phyloP scores from a whole-genome alignment of 169 alveolate species.

The Perkinsus olseni region DNA sequence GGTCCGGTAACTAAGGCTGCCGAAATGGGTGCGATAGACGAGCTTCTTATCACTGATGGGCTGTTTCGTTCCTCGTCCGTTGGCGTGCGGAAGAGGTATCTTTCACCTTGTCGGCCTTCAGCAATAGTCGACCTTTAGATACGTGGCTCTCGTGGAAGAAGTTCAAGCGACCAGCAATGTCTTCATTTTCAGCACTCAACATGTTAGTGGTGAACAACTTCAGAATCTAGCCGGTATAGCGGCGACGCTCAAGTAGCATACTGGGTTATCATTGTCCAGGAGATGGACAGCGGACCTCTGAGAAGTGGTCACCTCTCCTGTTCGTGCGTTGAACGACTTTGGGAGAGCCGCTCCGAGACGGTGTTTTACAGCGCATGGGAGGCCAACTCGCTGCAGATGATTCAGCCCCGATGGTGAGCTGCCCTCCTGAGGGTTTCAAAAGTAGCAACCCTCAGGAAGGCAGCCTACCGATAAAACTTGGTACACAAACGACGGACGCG shows the following conservation, averaged over 20 bases:
- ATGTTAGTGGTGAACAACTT: neutral
- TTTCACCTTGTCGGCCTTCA: neutral
- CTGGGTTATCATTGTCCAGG: too few relatives aligned
- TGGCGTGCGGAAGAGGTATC: neutral
- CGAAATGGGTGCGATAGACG: conserved; percentile 1
- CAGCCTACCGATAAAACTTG: too few relatives aligned
- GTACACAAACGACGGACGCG: neutral
- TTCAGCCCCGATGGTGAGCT: too few relatives aligned
- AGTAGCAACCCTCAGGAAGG: too few relatives aligned
- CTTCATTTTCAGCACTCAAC: neutral
- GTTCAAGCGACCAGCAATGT: neutral
- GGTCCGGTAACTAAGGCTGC: neutral
- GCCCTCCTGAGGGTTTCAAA: too few relatives aligned
- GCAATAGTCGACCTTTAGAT: neutral
- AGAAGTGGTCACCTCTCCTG: neutral
- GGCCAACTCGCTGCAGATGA: too few relatives aligned
- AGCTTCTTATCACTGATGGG: neutral
- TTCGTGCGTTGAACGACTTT: neutral
- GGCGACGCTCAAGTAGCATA: neutral
- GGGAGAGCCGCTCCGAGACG: too few relatives aligned
- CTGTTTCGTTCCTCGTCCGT: neutral
- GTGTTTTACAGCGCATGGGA: too few relatives aligned
- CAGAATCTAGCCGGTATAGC: neutral
- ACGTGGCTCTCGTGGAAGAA: neutral
- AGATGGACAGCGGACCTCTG: neutral